A percentile compares a stretch with the other conserved stretches of the same genome.
Conservation (phyloP, 108 stramenopile species). For the Seminavis robusta region DNA sequence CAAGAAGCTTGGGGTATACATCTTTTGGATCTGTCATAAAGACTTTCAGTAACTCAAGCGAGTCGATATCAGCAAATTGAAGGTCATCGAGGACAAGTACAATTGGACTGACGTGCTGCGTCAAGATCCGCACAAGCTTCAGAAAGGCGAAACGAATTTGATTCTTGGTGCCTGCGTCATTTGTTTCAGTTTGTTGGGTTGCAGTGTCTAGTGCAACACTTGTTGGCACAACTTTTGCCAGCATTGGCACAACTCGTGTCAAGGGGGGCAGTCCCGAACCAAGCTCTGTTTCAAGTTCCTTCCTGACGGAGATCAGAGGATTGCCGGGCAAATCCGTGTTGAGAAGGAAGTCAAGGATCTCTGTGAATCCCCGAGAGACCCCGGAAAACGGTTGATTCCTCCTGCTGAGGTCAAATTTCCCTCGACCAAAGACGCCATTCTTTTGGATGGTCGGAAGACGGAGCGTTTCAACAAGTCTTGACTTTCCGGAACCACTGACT, state of each 20-base stretch:
- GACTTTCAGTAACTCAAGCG: constrained; percentile 1
- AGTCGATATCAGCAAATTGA: constrained; percentile 12
- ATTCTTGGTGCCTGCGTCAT: not conserved
- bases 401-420: not conserved
- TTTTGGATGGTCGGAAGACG: no score
- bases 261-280: not conserved
- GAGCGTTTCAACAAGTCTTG: constrained; percentile 8
- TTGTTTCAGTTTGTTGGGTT: no score
- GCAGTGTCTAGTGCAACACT: not conserved
- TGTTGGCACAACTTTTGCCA: not conserved
- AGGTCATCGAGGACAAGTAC: constrained; percentile 10
- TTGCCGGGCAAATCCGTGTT: no score
- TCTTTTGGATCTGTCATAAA: constrained; percentile 5
- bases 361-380: not conserved
- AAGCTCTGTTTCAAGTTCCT: not conserved
- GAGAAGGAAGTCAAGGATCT: not conserved
- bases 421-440: not conserved
- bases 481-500: constrained; percentile 12
- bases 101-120: not conserved
- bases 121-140: not conserved
- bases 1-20: not conserved
- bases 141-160: constrained; percentile 1
- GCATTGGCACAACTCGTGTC: constrained; percentile 2
- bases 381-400: constrained; percentile 2
- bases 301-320: not conserved